A percentile compares a stretch with the other conserved stretches of the same genome.
Conservation (phyloP, 2,329 filamentous ascomycete species). For the Lachnellula arida region DNA sequence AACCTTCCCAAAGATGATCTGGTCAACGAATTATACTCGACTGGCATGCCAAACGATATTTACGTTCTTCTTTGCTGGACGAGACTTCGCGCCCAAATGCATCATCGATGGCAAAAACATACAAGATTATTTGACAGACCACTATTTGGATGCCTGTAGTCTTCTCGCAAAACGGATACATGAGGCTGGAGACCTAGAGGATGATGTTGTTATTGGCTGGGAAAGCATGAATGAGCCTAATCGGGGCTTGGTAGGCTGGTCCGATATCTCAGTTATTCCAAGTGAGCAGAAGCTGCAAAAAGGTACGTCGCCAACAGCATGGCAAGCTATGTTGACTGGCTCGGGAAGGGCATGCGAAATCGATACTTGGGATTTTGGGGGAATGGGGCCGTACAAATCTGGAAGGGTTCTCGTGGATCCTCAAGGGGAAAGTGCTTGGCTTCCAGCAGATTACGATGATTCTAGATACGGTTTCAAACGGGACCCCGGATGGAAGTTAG, state of each 20-base stretch:
- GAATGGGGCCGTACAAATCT: conserved; percentile 85
- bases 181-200: conserved; percentile 82
- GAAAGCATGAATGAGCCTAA: conserved; percentile 96
- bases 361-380: conserved; percentile 89
- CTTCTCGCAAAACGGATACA: conserved; percentile 81
- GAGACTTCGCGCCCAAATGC: conserved; percentile 90
- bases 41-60: conserved; percentile 87
- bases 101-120: conserved; percentile 94
- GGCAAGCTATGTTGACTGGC: conserved; percentile 90
- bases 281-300: conserved; percentile 87
- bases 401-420: conserved; percentile 82
- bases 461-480: conserved; percentile 85
- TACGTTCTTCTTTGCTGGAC: conserved; percentile 87
- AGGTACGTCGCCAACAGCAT: conserved; percentile 87
- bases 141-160: conserved; percentile 75
- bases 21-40: conserved; percentile 94
- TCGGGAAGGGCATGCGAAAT: conserved; percentile 87
- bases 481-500: conserved; percentile 82
- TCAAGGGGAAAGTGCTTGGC: conserved; percentile 78
- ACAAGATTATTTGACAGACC: conserved; percentile 86
- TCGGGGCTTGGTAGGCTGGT: conserved; percentile 76
- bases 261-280: conserved; percentile 77
- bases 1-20: conserved; percentile 96
- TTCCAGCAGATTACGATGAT: conserved; percentile 79
- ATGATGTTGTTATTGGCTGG: conserved; percentile 88